Evolutionary conservation across 805 yeast species (phyloP).

Genomic region (Wickerhamiella sorbophila): DNA sequence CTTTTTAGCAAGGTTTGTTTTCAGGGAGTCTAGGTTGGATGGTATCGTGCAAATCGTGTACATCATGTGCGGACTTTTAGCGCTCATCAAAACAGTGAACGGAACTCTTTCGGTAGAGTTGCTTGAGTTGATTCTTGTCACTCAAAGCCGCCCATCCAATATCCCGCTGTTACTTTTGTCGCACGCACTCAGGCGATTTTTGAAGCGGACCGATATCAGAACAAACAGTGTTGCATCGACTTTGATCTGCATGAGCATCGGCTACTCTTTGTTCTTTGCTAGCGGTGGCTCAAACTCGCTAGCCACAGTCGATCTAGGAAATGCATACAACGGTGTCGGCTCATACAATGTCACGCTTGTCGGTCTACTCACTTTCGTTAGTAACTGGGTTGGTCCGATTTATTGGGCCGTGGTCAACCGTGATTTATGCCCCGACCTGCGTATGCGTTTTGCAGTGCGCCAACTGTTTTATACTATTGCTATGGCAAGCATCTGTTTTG

Average conservation of each 20-base stretch:
- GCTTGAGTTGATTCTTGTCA: slow-evolving; percentile 28
- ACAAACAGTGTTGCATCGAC: neutral
- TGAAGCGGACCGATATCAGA: slow-evolving; percentile 9
- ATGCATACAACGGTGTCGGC: slow-evolving; percentile 79
- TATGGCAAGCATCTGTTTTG: slow-evolving; percentile 19
- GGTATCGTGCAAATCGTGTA: slow-evolving; percentile 8
- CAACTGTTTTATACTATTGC: slow-evolving; percentile 12
- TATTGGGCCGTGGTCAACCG: slow-evolving; percentile 39
- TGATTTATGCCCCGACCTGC: slow-evolving; percentile 27
- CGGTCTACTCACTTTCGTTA: slow-evolving; percentile 60
- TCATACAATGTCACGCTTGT: slow-evolving; percentile 56
- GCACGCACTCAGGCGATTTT: slow-evolving; percentile 15
- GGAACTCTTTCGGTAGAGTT: neutral
- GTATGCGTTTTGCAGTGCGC: slow-evolving; percentile 4
- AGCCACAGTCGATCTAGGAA: slow-evolving; percentile 79
- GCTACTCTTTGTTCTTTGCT: slow-evolving; percentile 68
- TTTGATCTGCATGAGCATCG: slow-evolving; percentile 37
- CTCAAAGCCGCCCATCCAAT: slow-evolving; percentile 40
- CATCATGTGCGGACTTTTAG: slow-evolving; percentile 8
- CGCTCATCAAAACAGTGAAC: neutral
- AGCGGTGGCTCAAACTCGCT: slow-evolving; percentile 85
- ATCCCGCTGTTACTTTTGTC: slow-evolving; percentile 41
- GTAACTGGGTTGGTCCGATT: slow-evolving; percentile 79
- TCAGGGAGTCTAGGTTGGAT: slow-evolving; percentile 9
- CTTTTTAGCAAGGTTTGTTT: slow-evolving; percentile 21